A percentile compares a stretch with the other conserved stretches of the same genome.
These are phyloP conservation scores for Alisma plantagoaquatica DNA, from an alignment of 106 monocot species.

Conservation along the genomic window DNA sequence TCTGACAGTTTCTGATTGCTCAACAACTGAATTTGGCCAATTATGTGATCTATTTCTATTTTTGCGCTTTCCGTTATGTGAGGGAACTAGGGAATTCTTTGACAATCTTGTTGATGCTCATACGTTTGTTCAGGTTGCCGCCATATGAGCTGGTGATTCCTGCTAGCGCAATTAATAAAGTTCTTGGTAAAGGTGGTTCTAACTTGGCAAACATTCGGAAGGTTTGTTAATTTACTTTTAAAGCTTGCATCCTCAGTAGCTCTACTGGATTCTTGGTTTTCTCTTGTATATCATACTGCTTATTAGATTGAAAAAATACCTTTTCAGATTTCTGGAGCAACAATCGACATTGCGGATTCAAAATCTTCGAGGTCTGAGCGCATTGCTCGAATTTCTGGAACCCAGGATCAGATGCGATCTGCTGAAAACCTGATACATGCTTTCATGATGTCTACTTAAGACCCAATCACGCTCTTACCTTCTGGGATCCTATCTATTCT, in stretches of 20 bases:
- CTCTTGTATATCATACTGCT: not conserved
- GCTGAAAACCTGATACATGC: constrained; percentile 96
- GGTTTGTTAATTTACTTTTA: constrained; percentile 37
- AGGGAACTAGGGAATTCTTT: too few species aligned
- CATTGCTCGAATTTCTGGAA: constrained; percentile 81
- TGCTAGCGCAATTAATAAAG: constrained; percentile 64
- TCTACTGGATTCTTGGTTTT: not conserved
- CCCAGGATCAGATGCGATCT: constrained; percentile 65
- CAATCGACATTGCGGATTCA: constrained; percentile 76
- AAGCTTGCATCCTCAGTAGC: not conserved
- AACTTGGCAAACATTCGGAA: constrained; percentile 81
- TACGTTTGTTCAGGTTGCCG: constrained; percentile 31
- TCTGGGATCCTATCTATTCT: not conserved
- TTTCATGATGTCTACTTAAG: constrained; percentile 84
- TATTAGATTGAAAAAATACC: not conserved
- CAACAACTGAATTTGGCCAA: too few species aligned
- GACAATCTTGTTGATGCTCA: too few species aligned
- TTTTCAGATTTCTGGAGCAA: constrained; percentile 92
- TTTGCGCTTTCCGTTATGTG: too few species aligned
- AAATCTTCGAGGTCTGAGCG: constrained; percentile 64
- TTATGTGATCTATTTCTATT: too few species aligned
- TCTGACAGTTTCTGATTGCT: too few species aligned
- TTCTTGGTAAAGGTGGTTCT: constrained; percentile 81
- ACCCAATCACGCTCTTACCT: not conserved
- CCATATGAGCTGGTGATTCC: constrained; percentile 78